Conservation (phyloP, 805 yeast genomes). For the Metschnikowia colocasiae region DNA sequence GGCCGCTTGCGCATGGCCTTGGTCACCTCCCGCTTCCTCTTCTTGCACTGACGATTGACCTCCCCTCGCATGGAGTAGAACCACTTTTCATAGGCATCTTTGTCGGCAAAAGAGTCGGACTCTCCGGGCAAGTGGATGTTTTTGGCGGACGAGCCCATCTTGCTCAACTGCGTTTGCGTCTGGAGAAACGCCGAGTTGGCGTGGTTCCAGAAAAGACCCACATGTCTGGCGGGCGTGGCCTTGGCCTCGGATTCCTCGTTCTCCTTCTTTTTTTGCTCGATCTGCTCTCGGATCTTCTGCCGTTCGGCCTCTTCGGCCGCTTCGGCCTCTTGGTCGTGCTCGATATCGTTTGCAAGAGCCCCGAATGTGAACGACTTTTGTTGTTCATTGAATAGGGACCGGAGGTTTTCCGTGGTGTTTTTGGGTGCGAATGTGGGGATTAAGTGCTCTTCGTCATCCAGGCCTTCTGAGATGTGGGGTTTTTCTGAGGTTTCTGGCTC, state of each 20-base stretch:
- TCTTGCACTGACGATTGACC: conserved; percentile 69
- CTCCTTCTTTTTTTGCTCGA: conserved; percentile 31
- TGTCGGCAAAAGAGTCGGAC: conserved; percentile 25
- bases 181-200: conserved; percentile 79
- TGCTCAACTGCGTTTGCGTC: conserved; percentile 77
- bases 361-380: conserved; percentile 36
- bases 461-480: background rate
- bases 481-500: background rate
- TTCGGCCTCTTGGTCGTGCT: conserved; percentile 6
- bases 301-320: conserved; percentile 19
- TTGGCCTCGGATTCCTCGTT: conserved; percentile 26
- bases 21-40: conserved; percentile 66
- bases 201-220: conserved; percentile 77
- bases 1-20: background rate
- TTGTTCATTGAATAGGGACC: conserved; percentile 53
- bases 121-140: conserved; percentile 38
- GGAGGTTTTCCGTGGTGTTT: conserved; percentile 55
- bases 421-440: conserved; percentile 52
- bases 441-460: conserved; percentile 37
- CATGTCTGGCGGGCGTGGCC: conserved; percentile 14
- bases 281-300: conserved; percentile 26
- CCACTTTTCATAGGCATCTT: conserved; percentile 60
- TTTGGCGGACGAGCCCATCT: conserved; percentile 38
- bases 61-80: conserved; percentile 84
- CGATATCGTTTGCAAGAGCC: conserved; percentile 26